Base-by-base conservation (phyloP, 495 filamentous ascomycete genomes). In the Ramalina peruviana region DNA sequence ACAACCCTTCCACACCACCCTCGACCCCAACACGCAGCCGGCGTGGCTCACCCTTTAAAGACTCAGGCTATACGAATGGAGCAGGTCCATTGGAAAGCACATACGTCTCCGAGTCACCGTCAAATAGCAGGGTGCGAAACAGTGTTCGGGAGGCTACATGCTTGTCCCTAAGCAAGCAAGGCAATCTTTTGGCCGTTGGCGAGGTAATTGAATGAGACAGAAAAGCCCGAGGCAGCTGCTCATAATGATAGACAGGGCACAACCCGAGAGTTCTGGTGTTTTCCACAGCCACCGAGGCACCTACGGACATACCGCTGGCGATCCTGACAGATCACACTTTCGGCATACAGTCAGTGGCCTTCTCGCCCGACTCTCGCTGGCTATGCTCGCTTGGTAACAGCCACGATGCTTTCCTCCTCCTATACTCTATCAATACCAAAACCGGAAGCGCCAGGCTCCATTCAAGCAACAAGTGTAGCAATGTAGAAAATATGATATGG, bases 81-180 rank as follows among this genome's bases (percentile, higher is more conserved):
- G 17, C 40, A 4, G 13, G 23, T 13, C 19, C 38, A 41, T 7
- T 33, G 30, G 47, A 17, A 19, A 25, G 16, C n/a, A 46, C 43
- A 20, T 62, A 68, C 38, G 54, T 57, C 67, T 58, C 73, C 27
- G 82, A 86, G 41, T 78, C 79, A 15, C 72, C 79, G 17, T 72
- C 33, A 20, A 54, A 46, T n/a, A 39, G 25, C 13, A 55, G 39
- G 41, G 39, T 40, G 6, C 26, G 40, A n/a, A 52, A 95, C 62
- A 74, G 88, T 52, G 83, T 94, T 60, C 95, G 95, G 65, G 87
- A 90, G n/a, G 86, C 88, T 1, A 95, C 88, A n/a, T 93, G 87
- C 66, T 75, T 97, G 23, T 85, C 85, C 17, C 79, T 98, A 49
- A 96, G 88, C 64, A 83, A 80, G 4, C 86, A 95, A 73, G 92